These are phyloP conservation scores for Ustilago bromivora DNA, from an alignment of 1,284 basidiomycete species.

Conservation along the genomic window DNA sequence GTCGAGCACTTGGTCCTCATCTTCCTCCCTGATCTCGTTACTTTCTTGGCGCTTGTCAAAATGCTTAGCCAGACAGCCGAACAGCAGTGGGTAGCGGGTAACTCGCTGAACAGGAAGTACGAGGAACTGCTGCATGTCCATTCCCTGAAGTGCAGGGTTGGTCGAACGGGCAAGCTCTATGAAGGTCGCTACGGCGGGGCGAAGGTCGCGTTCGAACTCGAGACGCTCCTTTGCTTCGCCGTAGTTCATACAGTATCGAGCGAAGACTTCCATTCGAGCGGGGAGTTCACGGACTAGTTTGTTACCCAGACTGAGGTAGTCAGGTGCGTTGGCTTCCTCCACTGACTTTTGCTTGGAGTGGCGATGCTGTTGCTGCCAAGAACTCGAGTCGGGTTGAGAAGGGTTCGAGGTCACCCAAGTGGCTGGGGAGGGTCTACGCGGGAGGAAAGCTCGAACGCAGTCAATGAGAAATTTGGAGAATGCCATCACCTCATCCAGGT, in stretches of 20 bases:
- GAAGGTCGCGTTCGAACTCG: constrained; percentile 17
- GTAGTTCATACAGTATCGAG: constrained; percentile 22
- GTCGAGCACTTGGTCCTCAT: constrained; percentile 1
- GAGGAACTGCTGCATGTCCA: constrained; percentile 30
- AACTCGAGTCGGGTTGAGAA: constrained; percentile 6
- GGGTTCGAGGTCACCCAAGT: constrained; percentile 22
- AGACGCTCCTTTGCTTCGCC: constrained; percentile 22
- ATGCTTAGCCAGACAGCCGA: constrained; percentile 27
- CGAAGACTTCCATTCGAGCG: constrained; percentile 24
- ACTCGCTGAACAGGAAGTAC: constrained; percentile 28
- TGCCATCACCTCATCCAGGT: constrained; percentile 29
- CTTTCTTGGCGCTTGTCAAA: constrained; percentile 16
- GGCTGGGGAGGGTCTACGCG: constrained; percentile 6
- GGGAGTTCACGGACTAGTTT: constrained; percentile 23
- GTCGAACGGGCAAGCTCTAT: constrained; percentile 25
- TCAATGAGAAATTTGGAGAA: constrained; percentile 25
- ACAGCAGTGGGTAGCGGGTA: constrained; percentile 28
- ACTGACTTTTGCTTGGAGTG: not conserved
- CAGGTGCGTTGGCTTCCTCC: not conserved
- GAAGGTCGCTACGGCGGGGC: constrained; percentile 18
- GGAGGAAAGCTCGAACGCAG: constrained; percentile 11
- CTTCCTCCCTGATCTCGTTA: constrained; percentile 23
- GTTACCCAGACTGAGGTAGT: constrained; percentile 20
- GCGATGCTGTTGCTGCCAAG: not conserved
- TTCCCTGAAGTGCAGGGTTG: constrained; percentile 27